Evolutionary conservation across 352 stramenopile genomes (phyloP), one percentile per base, ranked within the genome.

Genomic region (Globisporangium okanoganense): DNA sequence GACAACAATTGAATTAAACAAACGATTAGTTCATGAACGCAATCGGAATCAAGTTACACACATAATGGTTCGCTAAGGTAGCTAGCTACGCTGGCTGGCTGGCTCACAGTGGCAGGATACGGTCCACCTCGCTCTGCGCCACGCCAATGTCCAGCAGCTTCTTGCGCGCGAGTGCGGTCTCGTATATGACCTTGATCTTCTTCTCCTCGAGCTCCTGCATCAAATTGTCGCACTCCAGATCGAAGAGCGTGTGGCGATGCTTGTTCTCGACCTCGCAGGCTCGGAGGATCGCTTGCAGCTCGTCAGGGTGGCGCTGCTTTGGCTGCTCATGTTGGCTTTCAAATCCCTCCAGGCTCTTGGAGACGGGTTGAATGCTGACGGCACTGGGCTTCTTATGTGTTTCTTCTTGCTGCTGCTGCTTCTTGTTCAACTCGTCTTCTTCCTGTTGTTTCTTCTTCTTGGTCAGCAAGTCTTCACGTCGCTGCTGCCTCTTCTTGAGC

Each of bases 91-190:
- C 29, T 13, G 18, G 18, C 29, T 13, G 18, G 18, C 33, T 14
- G 13, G 29, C 25, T 61, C 61, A 66, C 9, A 70, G 22, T 9
- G 64, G 59, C 41, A 70, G 35, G 33, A 70, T 59, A 45, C 58
- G 58, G 31, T 70, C 64, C 18, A 70, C 44, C n/a, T 70, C 58
- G 13, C n/a, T 40, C 36, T 47, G 41, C 25, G 27, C 35, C n/a
- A 70, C 60, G 5, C 64, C 64, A 5, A 70, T 59, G 38, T 82
- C 73, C 48, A 78, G 58, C 62, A 85, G 51, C 51, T 76, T 79
- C 56, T 80, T 79, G 33, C 75, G 68, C 54, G 75, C 73, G 24
- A 79, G 49, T 14, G 73, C 58, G 0, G 52, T 70, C 43, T 70
- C 50, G 22, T 41, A 62, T 20, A 68, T 44, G 20, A 66, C 52